Evolutionary conservation across 257 asterid genomes (phyloP), one percentile per base, ranked within the genome.

Genomic region (Vinca minor): DNA sequence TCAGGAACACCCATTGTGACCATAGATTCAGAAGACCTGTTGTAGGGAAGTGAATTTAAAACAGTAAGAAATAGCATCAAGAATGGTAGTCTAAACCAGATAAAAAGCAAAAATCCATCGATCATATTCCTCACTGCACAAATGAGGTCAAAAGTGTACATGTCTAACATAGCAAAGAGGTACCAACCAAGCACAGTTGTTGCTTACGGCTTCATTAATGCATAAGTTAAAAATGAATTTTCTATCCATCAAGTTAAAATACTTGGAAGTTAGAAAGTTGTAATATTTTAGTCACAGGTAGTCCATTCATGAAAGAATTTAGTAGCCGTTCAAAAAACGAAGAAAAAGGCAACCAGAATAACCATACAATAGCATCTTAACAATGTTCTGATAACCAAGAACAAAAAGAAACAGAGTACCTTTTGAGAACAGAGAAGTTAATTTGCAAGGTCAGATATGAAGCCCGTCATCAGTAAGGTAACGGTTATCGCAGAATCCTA

Each of bases 1-100:
- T 58, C 62, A 65, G 48, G 36, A 15, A 63, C n/a, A 57, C 46
- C 64, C 62, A 34, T 28, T 59, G 70, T 66, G 67, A 39, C 62
- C 55, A 59, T 28, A 66, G 66, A 66, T 72, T 67, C 44, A 59
- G 67, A 55, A 64, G 56, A 73, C 81, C 78, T 76, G 75, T 70
- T 38, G 0, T 50, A 26, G 48, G 7, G 26, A 64, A 28, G 60
- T 32, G 29, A 32, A 46, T 21, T 32, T 15, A 17, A 59, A 21
- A 29, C 20, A 42, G 12, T 25, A 25, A 14, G 15, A n/a, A 25
- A 12, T 17, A 14, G 18, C 53, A 61, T 5, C 21, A 8, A 36
- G 29, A 7, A 53, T 54, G 6, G 25, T 25, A 54, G 26, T 42
- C 42, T 2, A 2, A 5, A 17, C 25, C 3, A 31, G 42, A 31